These are phyloP conservation scores for Trebouxia sp. DNA, from an alignment of 139 green algal genomes.

Conservation along the genomic window DNA sequence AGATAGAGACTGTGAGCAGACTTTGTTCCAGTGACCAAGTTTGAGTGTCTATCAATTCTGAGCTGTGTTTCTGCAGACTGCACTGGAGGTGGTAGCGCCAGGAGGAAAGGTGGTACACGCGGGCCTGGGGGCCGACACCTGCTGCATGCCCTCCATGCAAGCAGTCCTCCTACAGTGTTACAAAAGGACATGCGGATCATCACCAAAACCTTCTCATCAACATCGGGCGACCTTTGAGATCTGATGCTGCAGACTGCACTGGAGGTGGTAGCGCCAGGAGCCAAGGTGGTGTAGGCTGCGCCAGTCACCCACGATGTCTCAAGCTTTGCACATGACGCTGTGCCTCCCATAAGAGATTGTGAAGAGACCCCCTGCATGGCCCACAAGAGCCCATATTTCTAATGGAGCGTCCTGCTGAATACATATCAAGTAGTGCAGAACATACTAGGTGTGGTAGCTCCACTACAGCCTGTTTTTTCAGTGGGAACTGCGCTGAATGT, in stretches of 20 bases:
- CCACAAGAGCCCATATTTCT: not conserved
- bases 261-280: slow-evolving; percentile 32
- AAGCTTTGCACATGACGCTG: no score
- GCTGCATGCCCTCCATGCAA: slow-evolving; percentile 43
- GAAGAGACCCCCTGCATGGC: no score
- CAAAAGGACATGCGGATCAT: slow-evolving; percentile 57
- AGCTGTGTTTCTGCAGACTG: slow-evolving; percentile 28
- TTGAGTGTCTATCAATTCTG: not conserved
- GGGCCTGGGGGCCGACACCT: no score
- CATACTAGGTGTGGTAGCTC: not conserved
- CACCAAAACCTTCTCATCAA: no score
- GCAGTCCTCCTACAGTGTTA: slow-evolving; percentile 50
- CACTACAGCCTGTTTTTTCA: not conserved
- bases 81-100: not conserved
- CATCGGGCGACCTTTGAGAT: no score
- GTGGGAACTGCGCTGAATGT: not conserved
- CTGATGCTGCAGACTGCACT: not conserved
- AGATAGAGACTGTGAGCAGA: no score
- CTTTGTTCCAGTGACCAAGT: not conserved
- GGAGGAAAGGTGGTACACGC: slow-evolving; percentile 50
- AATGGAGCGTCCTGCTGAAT: not conserved
- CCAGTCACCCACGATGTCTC: no score
- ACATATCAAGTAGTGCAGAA: not conserved
- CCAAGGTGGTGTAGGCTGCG: slow-evolving; percentile 46
- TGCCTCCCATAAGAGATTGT: no score